Evolutionary conservation across 1,284 basidiomycete species (phyloP).

Genomic region (Cryptococcus sp.): DNA sequence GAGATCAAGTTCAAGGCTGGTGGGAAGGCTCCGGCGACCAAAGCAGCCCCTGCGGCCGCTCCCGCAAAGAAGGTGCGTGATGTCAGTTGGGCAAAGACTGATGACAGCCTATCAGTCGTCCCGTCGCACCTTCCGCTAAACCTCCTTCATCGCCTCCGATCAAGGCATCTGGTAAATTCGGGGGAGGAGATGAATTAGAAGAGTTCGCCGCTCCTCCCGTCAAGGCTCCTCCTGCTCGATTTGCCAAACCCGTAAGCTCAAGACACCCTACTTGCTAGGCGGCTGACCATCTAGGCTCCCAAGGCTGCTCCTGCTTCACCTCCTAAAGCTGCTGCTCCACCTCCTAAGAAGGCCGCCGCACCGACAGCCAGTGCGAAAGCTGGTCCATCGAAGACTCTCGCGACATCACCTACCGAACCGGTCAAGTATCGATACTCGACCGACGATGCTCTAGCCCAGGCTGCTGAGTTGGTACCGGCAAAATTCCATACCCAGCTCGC

Average conservation of each 20-base stretch:
- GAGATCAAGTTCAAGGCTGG: slow-evolving; percentile 78
- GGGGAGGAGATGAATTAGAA: slow-evolving; percentile 15
- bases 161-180: slow-evolving; percentile 23
- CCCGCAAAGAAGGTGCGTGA: slow-evolving; percentile 50
- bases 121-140: slow-evolving; percentile 5
- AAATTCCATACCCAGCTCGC: slow-evolving; percentile 68
- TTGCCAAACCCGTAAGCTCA: slow-evolving; percentile 22
- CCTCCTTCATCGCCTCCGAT: slow-evolving; percentile 26
- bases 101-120: neutral
- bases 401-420: slow-evolving; percentile 59
- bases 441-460: slow-evolving; percentile 85
- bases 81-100: neutral
- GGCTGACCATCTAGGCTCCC: slow-evolving; percentile 6
- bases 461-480: slow-evolving; percentile 68
- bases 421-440: slow-evolving; percentile 88
- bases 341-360: slow-evolving; percentile 49
- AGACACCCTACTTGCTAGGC: neutral
- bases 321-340: slow-evolving; percentile 32
- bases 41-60: slow-evolving; percentile 48
- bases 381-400: slow-evolving; percentile 54
- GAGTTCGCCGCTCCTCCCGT: slow-evolving; percentile 25
- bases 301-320: slow-evolving; percentile 14
- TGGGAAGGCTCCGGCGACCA: slow-evolving; percentile 54
- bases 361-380: slow-evolving; percentile 52
- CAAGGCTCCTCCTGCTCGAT: slow-evolving; percentile 28